phyloP scores from a whole-genome alignment of 441 rosid species.

The Adansonia gregorii region DNA sequence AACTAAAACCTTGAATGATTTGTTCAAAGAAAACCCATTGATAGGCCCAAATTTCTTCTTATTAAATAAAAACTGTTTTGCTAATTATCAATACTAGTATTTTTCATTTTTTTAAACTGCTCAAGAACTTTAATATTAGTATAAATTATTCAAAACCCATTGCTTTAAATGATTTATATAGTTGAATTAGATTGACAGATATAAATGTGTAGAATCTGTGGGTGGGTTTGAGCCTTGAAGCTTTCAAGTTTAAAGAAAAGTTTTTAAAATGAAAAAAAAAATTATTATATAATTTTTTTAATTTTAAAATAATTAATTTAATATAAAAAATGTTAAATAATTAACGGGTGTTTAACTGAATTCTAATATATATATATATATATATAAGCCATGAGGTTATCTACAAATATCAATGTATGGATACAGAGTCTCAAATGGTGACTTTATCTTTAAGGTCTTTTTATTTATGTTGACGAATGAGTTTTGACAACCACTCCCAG shows the following conservation, averaged over 20 bases:
- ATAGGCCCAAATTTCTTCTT: not conserved
- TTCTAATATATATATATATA: too few species aligned
- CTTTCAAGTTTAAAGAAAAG: constrained; percentile 30
- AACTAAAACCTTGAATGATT: not conserved
- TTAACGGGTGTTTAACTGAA: too few species aligned
- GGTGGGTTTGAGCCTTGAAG: constrained; percentile 30
- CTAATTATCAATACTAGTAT: too few species aligned
- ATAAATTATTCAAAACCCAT: not conserved
- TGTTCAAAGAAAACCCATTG: not conserved
- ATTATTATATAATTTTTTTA: too few species aligned
- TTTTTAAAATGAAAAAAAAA: too few species aligned
- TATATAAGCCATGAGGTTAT: too few species aligned
- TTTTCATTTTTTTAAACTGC: too few species aligned
- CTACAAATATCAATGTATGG: too few species aligned
- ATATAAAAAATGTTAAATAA: too few species aligned
- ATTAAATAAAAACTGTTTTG: too few species aligned
- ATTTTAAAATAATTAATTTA: too few species aligned
- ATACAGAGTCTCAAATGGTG: not conserved
- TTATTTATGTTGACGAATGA: not conserved
- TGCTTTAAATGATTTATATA: not conserved
- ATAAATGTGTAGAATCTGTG: constrained; percentile 51
- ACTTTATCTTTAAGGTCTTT: not conserved
- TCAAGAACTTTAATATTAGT: too few species aligned
- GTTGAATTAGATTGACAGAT: not conserved
- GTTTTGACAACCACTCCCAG: not conserved